Evolutionary conservation across 352 stramenopile species (phyloP), one percentile per base, ranked within the genome.

Genomic region (Elongisporangium anandrum): DNA sequence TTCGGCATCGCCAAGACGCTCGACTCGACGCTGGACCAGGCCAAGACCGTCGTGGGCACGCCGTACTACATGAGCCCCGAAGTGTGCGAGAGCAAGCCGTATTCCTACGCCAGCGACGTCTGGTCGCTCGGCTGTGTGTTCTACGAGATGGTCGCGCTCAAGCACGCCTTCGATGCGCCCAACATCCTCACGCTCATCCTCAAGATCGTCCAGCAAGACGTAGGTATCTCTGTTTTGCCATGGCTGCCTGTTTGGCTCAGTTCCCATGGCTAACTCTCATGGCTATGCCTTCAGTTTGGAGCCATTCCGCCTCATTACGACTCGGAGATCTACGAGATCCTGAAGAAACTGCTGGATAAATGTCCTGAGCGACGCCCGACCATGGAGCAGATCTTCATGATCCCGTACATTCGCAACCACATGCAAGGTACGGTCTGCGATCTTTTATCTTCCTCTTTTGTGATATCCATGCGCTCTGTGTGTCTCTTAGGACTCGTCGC

Each of bases 11-110:
- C 88, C 49, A 88, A 88, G 70, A 90, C 84, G 50, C 65, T 94
- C 41, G 75, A 92, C 57, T 91, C 85, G 19, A 94, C 82, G 8
- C 70, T 92, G 53, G 82, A 93, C 64, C 82, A 97, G 51, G 92
- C 92, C 10, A 81, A 82, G 50, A 98, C 90, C 0, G 83, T 97
- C 34, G 88, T 97, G 22, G 93, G 93, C 22, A 98, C 92, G 19
- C 93, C 93, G 0, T 97, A 97, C 70, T 98, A 97, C 64, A 97
- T 97, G 83, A 96, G 85, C 52, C 92, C 92, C 9, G 93, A 98
- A 67, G 88, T 98, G 45, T 98, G 89, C 62, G 85, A 96, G 73
- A 92, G 85, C 73, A 89, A 94, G 49, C 86, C 90, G 9, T 98
- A 98, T 74, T 93, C 89, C 50, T 94, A 94, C 63, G 77, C 88